These are phyloP conservation scores for Tanacetum coccineum DNA, from an alignment of 129 eudicot species.

Conservation along the genomic window DNA sequence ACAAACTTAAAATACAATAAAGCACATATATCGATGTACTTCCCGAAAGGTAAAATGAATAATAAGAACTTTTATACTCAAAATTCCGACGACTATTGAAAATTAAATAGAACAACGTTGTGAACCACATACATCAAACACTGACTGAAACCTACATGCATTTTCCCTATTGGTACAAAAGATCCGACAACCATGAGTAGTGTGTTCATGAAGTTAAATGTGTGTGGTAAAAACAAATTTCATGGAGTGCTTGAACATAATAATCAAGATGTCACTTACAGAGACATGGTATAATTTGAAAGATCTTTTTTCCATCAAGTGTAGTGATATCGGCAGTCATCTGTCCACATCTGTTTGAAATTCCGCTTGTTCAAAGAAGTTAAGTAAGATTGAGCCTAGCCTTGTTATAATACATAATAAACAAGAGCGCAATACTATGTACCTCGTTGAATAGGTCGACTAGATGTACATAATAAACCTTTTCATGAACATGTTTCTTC, in stretches of 20 bases:
- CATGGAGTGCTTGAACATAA: too few species aligned
- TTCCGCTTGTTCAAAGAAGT: conserved; percentile 39
- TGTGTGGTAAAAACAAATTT: too few species aligned
- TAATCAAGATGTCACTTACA: conserved; percentile 31
- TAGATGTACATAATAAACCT: conserved; percentile 58
- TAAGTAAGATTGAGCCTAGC: too few species aligned
- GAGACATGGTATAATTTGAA: conserved; percentile 51
- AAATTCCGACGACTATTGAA: conserved; percentile 68
- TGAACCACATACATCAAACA: neutral
- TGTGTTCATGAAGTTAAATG: too few species aligned
- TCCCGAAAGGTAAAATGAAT: conserved; percentile 76
- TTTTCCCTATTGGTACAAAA: too few species aligned
- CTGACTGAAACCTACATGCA: too few species aligned
- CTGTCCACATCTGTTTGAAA: conserved; percentile 68
- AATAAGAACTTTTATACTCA: conserved; percentile 70
- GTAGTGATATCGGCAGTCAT: conserved; percentile 78
- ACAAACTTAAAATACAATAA: neutral
- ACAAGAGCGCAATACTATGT: neutral
- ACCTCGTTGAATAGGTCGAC: conserved; percentile 76
- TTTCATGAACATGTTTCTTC: conserved; percentile 44
- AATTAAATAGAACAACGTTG: conserved; percentile 1
- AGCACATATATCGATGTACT: conserved; percentile 29
- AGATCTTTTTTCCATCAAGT: conserved; percentile 57
- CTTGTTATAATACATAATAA: neutral
- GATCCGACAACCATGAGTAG: too few species aligned